Base-by-base conservation (phyloP, 441 rosid genomes). In the Arabidopsis lyrata region DNA sequence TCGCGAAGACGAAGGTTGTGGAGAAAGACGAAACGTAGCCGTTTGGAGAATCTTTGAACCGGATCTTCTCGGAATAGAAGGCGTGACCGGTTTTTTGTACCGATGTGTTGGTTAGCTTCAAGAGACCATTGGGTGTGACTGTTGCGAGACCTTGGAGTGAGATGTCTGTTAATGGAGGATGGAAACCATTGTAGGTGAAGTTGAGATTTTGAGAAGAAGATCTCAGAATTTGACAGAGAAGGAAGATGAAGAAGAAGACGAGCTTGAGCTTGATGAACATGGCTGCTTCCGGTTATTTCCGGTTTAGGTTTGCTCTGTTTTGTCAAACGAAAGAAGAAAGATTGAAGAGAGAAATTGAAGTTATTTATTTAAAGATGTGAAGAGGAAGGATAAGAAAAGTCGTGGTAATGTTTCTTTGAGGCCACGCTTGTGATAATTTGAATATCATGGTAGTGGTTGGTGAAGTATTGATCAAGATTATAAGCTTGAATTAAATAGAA, bases 1-100 rank as follows among this genome's bases (percentile, higher is more conserved):
- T 83, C 5, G 79, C 79, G 55, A 89, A 72, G 63, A 78, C 93
- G 54, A 89, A 91, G 22, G 82, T 66, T 1, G 95, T 81, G 9
- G 97, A 88, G 66, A 91, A 91, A n/a, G 93, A 88, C 2, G 79
- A 80, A n/a, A 67, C 88, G 52, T 31, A 62, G 32, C 80, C 81
- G 49, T 50, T 66, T 7, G 22, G 67, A 0, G 86, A 78, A 74
- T 77, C 81, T 80, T 88, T 92, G 86, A 88, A 84, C 58, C 47
- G 73, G 49, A 86, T 62, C 3, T 81, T 85, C 15, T 80, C 66
- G 8, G 78, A 10, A 50, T 76, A 91, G 66, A 89, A 91, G 27
- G 90, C 87, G 47, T 85, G 90, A 36, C 92, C 87, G 68, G 62
- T 53, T 70, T 20, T 35, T 45, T 87, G 82, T 29, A 73, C 81